Base-by-base conservation (phyloP, 306 rosid genomes). In the Castanopsis chinensis region DNA sequence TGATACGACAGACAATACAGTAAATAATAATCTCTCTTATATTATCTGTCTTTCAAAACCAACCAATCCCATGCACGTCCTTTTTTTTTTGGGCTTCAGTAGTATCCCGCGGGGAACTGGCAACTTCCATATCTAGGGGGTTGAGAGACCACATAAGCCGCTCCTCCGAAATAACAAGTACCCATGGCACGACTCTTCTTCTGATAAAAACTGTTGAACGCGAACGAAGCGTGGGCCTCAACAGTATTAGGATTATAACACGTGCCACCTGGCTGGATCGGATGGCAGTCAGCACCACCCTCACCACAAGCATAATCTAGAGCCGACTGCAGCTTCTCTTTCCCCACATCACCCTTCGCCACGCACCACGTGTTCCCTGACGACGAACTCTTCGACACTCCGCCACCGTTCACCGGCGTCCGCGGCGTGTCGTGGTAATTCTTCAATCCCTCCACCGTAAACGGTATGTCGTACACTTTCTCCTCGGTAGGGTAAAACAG, bases 111-210 rank as follows among this genome's bases (percentile, higher is more conserved):
- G 1, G 97, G 92, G 25, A 86, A 83, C 56, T 93, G 97, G 78
- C 99, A 96, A 19, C 7, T 87, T 20, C 99, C 99, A 78, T 67
- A 96, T 86, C 63, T 93, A 0, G 99, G 99, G 83, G 81, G 90
- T 77, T 96, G 98, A 27, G 99, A 90, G 82, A 96, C 99, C 55
- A 96, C 97, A 80, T 83, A 93, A 28, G 99, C 90, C 85, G 97
- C 87, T 20, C 94, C 97, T 25, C 99, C 98, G 68, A 96, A 96
- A 56, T 86, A 93, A 71, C 99, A 96, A 37, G 97, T 90, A 11
- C 99, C 99, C 1, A 87, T 86, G 11, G 79, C 90, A 3, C 99
- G 98, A 18, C 83, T 80, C 4, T 89, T 71, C 84, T 83, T 91
- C 86, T 96, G 99, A 6, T 93, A 96, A 8, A 91, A 96, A 76